Percentiles rank a stretch among this genome's conserved stretches.
Conservation (phyloP, 2,329 filamentous ascomycete species). For the Pseudogymnoascus verrucosus region DNA sequence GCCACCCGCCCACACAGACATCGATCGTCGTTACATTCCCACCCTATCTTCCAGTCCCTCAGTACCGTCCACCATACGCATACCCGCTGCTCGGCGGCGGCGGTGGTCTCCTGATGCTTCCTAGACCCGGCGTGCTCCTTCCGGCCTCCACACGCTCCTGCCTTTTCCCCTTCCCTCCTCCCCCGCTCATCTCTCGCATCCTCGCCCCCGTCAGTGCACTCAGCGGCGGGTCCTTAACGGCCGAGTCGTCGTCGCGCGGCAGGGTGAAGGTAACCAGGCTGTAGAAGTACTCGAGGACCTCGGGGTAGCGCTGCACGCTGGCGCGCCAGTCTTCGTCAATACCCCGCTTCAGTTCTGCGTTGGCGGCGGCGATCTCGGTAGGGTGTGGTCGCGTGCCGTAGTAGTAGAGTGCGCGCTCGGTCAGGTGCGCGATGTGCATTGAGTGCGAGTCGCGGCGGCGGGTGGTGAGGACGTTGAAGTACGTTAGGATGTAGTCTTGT, state of each 20-base stretch:
- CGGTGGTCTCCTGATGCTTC: background rate
- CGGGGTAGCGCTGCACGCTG: slow-evolving; percentile 68
- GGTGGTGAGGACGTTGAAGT: slow-evolving; percentile 54
- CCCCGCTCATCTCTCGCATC: slow-evolving; percentile 8
- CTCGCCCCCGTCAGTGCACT: slow-evolving; percentile 29
- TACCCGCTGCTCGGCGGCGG: slow-evolving; percentile 1
- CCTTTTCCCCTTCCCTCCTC: slow-evolving; percentile 19
- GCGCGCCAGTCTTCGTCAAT: slow-evolving; percentile 74
- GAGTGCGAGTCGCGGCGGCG: slow-evolving; percentile 51
- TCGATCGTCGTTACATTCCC: background rate
- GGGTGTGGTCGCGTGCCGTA: slow-evolving; percentile 52
- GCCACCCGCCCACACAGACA: background rate
- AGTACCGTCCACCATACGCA: background rate
- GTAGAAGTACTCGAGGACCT: slow-evolving; percentile 77
- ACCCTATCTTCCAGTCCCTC: background rate
- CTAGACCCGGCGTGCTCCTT: slow-evolving; percentile 12
- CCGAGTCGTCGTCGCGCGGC: slow-evolving; percentile 52
- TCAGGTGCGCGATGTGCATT: slow-evolving; percentile 48
- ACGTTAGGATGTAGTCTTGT: slow-evolving; percentile 60
- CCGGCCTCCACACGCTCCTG: slow-evolving; percentile 16
- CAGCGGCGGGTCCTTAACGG: slow-evolving; percentile 52
- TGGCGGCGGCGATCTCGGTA: slow-evolving; percentile 54
- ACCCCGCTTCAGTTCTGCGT: slow-evolving; percentile 59
- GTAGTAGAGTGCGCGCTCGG: slow-evolving; percentile 47
- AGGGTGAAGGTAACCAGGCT: slow-evolving; percentile 58